Base-by-base conservation (phyloP, 1,139 yeast genomes). In the Scheffersomyces cryptocercus region DNA sequence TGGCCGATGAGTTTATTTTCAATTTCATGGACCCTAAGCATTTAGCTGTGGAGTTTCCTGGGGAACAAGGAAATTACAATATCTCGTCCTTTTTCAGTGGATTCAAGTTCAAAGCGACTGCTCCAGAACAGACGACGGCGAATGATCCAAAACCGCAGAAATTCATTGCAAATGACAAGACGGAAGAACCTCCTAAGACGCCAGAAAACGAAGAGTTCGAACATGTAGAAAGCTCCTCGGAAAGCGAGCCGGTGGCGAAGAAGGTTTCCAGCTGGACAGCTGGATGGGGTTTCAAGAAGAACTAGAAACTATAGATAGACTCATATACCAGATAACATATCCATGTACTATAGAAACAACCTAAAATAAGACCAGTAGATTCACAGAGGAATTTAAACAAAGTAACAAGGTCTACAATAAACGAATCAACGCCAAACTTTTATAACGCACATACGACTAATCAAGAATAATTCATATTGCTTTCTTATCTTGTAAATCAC, bases 1-100 rank as follows among this genome's bases (percentile, higher is more conserved):
- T 73, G 51, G 88, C 97, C 1, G 98, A 91, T 60, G 95, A 88
- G 58, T 91, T 91, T 56, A 73, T 93, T 29, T 91, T 91, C 68
- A 95, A 90, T 57, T 82, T 93, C 50, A 83, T 89, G 44, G 88
- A 84, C 48, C 97, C 97, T 1, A 75, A 76, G 46, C 97, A 91
- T 62, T 61, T 82, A 41, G 79, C 71, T 3, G 55, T 54, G 26
- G 64, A 56, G 14, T 52, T 66, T 26, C 46, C 48, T 6, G 62
- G 60, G 43, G 38, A 50, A 6, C 55, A 53, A 30, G 58, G 53
- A 33, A 46, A 59, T 3, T 50, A 56, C 47, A 55, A 62, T 33
- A 46, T 62, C 6, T 47, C 53, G 20, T 60, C 57, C 45, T 65
- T 68, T 47, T 65, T 68, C 50, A 62, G 47, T 28, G 42, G 36